Conservation (phyloP, 306 rosid genomes). For the Gillenia trifoliata region DNA sequence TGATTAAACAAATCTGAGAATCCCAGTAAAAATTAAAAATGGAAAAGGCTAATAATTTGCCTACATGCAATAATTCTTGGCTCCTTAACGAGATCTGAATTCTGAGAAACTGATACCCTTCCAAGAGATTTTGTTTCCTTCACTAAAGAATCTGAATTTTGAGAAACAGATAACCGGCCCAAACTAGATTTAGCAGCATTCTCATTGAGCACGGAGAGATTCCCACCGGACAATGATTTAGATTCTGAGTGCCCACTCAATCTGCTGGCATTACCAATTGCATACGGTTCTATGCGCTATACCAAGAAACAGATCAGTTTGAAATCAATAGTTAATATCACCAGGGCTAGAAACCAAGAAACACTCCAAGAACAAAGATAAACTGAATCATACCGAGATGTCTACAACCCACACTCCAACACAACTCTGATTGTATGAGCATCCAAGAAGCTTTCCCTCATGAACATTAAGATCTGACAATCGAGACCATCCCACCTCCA, state of each 20-base stretch:
- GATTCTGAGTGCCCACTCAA: slow-evolving; percentile 78
- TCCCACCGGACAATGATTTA: slow-evolving; percentile 58
- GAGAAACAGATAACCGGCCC: slow-evolving; percentile 61
- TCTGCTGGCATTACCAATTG: slow-evolving; percentile 52
- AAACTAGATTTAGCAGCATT: slow-evolving; percentile 53
- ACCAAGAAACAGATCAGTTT: slow-evolving; percentile 23
- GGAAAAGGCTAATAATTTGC: slow-evolving; percentile 19
- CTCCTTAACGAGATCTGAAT: slow-evolving; percentile 76
- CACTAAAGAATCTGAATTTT: slow-evolving; percentile 62
- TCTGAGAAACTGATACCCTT: slow-evolving; percentile 86
- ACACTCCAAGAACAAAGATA: slow-evolving; percentile 4
- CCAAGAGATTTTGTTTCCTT: slow-evolving; percentile 89
- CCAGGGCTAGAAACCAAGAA: slow-evolving; percentile 14
- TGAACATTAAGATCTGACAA: slow-evolving; percentile 96
- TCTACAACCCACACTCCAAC: slow-evolving; percentile 99
- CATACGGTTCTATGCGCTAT: slow-evolving; percentile 90
- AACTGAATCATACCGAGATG: slow-evolving; percentile 62
- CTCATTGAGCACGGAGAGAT: slow-evolving; percentile 56
- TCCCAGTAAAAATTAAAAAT: slow-evolving; percentile 21
- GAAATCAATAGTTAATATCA: slow-evolving; percentile 18
- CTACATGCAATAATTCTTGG: slow-evolving; percentile 74
- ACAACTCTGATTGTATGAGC: slow-evolving; percentile 96
- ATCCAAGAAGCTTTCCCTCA: slow-evolving; percentile 97
- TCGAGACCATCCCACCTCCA: slow-evolving; percentile 96
- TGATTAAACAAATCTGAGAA: slow-evolving; percentile 16